Conservation (phyloP, 805 yeast genomes). For the Allodekkera sacchari region DNA sequence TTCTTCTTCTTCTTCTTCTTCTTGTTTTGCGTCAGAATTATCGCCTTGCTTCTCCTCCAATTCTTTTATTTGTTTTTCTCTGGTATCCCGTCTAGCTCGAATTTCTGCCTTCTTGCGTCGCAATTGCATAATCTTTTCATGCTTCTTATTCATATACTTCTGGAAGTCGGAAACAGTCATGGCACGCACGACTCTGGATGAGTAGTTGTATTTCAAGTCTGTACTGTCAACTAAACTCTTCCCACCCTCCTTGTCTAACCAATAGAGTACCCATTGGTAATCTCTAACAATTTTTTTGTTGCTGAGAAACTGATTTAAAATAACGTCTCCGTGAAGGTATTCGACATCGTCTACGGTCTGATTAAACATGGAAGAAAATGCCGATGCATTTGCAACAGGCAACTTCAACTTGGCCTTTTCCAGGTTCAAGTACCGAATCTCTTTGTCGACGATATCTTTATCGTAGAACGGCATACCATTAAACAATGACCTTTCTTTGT, state of each 20-base stretch:
- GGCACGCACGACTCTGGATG: constrained; percentile 7
- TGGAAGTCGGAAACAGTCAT: constrained; percentile 21
- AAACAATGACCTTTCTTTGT: constrained; percentile 14
- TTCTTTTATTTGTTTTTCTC: constrained; percentile 11
- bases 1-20: constrained; percentile 6
- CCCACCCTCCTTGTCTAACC: constrained; percentile 35
- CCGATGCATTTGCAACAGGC: constrained; percentile 19
- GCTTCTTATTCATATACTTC: constrained; percentile 23
- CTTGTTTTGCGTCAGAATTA: neutral
- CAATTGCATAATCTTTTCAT: constrained; percentile 18
- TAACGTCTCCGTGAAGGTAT: constrained; percentile 40
- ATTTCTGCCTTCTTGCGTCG: constrained; percentile 1
- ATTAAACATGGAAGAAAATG: constrained; percentile 19
- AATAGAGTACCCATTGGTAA: constrained; percentile 41
- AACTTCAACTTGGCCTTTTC: constrained; percentile 22
- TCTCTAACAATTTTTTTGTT: constrained; percentile 33
- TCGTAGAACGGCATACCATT: constrained; percentile 39
- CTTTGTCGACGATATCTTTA: constrained; percentile 16
- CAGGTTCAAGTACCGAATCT: constrained; percentile 16
- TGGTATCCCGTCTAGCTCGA: neutral
- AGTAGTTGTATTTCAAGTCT: constrained; percentile 1
- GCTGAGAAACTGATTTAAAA: constrained; percentile 35
- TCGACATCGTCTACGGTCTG: constrained; percentile 38
- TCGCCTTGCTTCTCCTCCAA: constrained; percentile 4
- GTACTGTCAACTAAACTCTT: constrained; percentile 13